Evolutionary conservation across 2,329 filamentous ascomycete genomes (phyloP).

Genomic region (Neofusicoccum umdonicola): DNA sequence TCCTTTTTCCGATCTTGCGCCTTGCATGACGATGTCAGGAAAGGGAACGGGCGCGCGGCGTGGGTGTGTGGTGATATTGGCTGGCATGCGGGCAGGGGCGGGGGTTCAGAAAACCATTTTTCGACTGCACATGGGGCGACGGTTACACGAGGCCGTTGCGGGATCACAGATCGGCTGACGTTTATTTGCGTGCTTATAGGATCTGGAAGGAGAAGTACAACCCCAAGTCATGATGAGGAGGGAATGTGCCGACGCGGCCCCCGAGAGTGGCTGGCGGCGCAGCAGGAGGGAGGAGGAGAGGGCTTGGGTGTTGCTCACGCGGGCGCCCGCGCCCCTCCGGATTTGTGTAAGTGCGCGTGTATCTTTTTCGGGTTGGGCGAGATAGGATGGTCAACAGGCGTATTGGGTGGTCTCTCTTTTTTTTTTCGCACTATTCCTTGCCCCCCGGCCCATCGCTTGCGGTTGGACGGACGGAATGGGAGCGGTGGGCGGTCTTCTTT

Average conservation of each 20-base stretch:
- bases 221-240: slow-evolving; percentile 41
- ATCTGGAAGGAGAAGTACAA: slow-evolving; percentile 98
- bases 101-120: neutral
- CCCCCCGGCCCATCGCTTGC: too few species aligned
- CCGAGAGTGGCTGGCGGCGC: neutral
- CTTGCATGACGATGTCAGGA: neutral
- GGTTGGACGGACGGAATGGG: too few species aligned
- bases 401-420: too few species aligned
- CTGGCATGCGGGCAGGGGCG: neutral
- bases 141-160: neutral
- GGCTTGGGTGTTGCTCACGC: too few species aligned
- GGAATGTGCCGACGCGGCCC: neutral
- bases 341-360: neutral
- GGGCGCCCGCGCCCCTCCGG: too few species aligned
- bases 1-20: neutral
- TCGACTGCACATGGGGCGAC: neutral
- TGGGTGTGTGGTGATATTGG: neutral
- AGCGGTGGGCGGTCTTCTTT: too few species aligned
- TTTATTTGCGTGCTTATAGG: slow-evolving; percentile 51
- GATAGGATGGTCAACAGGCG: too few species aligned
- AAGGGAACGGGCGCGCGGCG: neutral
- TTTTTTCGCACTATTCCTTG: too few species aligned
- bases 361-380: neutral
- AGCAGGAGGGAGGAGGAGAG: neutral
- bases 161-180: slow-evolving; percentile 1